Evolutionary conservation across 768 basidiomycete species (phyloP).

Genomic region (Amyloporia xantha): DNA sequence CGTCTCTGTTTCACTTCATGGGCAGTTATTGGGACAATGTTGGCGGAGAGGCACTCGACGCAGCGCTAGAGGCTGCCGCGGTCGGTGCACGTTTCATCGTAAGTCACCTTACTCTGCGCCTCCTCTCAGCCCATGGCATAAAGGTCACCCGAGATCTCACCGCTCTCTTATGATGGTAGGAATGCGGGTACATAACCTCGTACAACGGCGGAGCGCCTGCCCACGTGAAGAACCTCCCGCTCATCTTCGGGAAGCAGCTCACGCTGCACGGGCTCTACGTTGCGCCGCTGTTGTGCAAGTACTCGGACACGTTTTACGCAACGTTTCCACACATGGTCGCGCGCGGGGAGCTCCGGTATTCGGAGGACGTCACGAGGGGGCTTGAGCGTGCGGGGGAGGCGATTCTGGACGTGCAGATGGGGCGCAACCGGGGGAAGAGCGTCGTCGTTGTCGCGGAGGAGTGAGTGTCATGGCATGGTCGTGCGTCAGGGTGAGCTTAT

Average conservation of each 20-base stretch:
- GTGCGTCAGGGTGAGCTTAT: background rate
- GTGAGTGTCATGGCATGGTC: background rate
- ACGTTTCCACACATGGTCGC: constrained; percentile 19
- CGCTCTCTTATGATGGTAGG: background rate
- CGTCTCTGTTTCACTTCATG: background rate
- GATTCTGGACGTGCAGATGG: constrained; percentile 23
- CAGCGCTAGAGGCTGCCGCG: constrained; percentile 15
- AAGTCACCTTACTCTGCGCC: background rate
- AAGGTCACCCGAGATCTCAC: background rate
- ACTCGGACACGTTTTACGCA: constrained; percentile 17
- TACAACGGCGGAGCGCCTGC: constrained; percentile 6
- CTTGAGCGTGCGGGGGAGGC: constrained; percentile 25
- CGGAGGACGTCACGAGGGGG: constrained; percentile 22
- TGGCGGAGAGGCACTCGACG: constrained; percentile 24
- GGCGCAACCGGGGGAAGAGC: constrained; percentile 23
- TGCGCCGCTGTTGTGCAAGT: constrained; percentile 8
- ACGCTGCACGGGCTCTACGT: constrained; percentile 21
- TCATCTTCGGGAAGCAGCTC: constrained; percentile 17
- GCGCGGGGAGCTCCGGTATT: constrained; percentile 24
- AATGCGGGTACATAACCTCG: constrained; percentile 13
- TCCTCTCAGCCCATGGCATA: background rate
- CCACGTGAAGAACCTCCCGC: constrained; percentile 10
- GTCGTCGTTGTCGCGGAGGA: constrained; percentile 11
- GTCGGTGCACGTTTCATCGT: constrained; percentile 20
- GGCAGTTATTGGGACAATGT: constrained; percentile 28